Percentiles rank a stretch among this genome's conserved stretches.
Conservation (phyloP, 345 rosid genomes). For the Gossypium bickii region DNA sequence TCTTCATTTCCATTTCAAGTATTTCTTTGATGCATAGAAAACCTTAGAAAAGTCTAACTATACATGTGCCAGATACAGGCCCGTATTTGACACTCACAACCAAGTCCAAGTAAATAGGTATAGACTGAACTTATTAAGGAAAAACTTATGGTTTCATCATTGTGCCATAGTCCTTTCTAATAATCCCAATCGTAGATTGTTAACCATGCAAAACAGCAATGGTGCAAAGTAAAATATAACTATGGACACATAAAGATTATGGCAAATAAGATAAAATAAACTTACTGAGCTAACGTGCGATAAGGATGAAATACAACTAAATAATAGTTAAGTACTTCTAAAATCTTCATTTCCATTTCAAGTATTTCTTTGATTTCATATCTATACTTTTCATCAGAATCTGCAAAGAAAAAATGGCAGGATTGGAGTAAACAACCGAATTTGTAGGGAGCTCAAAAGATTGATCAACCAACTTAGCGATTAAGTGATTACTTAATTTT, state of each 20-base stretch:
- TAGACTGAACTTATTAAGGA: not conserved
- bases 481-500: constrained; percentile 56
- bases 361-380: constrained; percentile 88
- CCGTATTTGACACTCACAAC: no score
- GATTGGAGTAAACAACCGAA: constrained; percentile 20
- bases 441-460: not conserved
- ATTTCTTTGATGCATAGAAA: no score
- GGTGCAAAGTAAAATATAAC: constrained; percentile 6
- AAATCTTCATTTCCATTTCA: constrained; percentile 97
- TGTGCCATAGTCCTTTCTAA: not conserved
- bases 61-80: no score
- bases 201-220: not conserved
- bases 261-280: constrained; percentile 5
- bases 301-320: constrained; percentile 94
- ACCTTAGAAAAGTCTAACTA: no score
- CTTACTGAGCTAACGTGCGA: constrained; percentile 76
- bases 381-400: constrained; percentile 71
- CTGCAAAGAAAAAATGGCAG: constrained; percentile 36
- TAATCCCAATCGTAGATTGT: not conserved
- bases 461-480: constrained; percentile 7
- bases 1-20: constrained; percentile 99
- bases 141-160: not conserved
- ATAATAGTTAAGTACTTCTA: constrained; percentile 90
- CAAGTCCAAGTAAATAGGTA: not conserved
- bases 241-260: not conserved